Evolutionary conservation across 306 rosid genomes (phyloP).

Genomic region (Fragaria vesca): DNA sequence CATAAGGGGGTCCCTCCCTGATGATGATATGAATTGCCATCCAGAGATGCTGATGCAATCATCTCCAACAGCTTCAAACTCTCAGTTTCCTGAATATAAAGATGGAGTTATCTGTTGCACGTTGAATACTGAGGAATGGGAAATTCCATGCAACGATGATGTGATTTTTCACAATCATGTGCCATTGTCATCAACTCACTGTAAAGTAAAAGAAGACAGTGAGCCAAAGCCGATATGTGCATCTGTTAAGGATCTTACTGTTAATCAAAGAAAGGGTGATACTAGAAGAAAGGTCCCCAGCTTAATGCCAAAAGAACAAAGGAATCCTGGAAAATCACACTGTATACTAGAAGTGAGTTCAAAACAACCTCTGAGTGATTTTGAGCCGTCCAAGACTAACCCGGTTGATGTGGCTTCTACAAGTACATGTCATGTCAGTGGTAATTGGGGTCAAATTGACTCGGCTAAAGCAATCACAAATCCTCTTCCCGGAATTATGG

Average conservation of each 20-base stretch:
- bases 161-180: constrained; percentile 52
- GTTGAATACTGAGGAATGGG: constrained; percentile 69
- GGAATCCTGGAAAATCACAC: constrained; percentile 43
- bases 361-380: constrained; percentile 36
- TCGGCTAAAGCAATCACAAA: constrained; percentile 34
- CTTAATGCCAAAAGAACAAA: constrained; percentile 46
- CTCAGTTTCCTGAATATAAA: constrained; percentile 44
- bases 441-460: constrained; percentile 35
- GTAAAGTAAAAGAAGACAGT: constrained; percentile 27
- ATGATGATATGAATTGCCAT: constrained; percentile 36
- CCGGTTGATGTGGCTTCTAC: constrained; percentile 33
- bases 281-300: constrained; percentile 20
- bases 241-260: constrained; percentile 40
- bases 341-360: constrained; percentile 29
- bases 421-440: constrained; percentile 36
- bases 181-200: constrained; percentile 37
- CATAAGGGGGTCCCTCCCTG: constrained; percentile 29
- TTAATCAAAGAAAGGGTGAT: constrained; percentile 35
- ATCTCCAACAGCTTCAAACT: constrained; percentile 44
- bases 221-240: constrained; percentile 41
- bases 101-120: constrained; percentile 54
- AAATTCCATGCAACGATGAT: constrained; percentile 80
- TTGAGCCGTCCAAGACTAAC: constrained; percentile 41
- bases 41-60: constrained; percentile 41
- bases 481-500: constrained; percentile 29